Conservation (phyloP, 192 early-diverging fungal species). For the Rhizophagus sp. region DNA sequence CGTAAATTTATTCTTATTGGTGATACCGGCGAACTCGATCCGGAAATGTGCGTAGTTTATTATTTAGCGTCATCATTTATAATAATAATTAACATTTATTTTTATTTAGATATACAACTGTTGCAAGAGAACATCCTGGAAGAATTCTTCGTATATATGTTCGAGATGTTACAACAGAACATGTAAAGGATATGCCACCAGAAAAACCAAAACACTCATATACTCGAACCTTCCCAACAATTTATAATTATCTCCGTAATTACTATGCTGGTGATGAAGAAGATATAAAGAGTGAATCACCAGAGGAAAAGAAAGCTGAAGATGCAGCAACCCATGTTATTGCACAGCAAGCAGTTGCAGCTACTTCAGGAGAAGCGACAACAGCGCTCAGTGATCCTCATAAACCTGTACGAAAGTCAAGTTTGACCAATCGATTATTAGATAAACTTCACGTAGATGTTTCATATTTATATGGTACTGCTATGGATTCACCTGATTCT, state of each 20-base stretch:
- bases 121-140: constrained; percentile 61
- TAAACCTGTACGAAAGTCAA: background rate
- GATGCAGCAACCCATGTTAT: constrained; percentile 12
- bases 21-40: constrained; percentile 88
- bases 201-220: constrained; percentile 19
- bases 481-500: background rate
- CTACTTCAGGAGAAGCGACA: background rate
- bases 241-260: background rate
- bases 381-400: background rate
- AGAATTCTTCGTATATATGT: constrained; percentile 87
- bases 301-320: constrained; percentile 7
- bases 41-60: constrained; percentile 69
- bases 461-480: background rate
- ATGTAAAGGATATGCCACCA: constrained; percentile 26
- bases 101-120: constrained; percentile 54
- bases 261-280: background rate
- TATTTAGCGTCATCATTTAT: background rate
- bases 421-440: background rate
- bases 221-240: constrained; percentile 1
- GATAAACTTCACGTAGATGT: constrained; percentile 18
- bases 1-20: constrained; percentile 89
- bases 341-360: background rate
- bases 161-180: constrained; percentile 61
- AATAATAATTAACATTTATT: background rate
- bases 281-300: background rate